Evolutionary conservation across 2,329 filamentous ascomycete species (phyloP), one percentile per base, ranked within the genome.

Genomic region (Atkinsonella hypoxylon): DNA sequence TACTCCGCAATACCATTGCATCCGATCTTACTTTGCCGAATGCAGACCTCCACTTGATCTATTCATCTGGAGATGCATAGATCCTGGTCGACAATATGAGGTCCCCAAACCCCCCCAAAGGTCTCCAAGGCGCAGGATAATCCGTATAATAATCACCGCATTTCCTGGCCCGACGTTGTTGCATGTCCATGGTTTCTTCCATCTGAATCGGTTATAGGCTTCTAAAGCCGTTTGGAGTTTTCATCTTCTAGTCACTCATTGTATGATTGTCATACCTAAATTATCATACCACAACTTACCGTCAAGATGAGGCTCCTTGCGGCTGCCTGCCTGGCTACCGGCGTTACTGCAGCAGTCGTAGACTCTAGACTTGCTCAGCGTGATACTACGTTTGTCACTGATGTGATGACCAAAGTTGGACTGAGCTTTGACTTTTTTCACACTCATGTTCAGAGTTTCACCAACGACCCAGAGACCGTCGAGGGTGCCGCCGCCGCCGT

Each of bases 161-260:
- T 13, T 44, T 39, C 15, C 44, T 30, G 11, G 20, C 8, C 11
- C 30, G 15, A 1, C 8, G 4, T 31, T 11, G 2, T 2, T 39
- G 7, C 13, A 6, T 17, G 2, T 47, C n/a, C 5, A 9, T 11
- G 20, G 12, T 42, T 17, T 34, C 10, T 36, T 30, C 13, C 8
- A 31, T 17, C 8, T n/a, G 44, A 18, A 12, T 10, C 10, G 17
- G 34, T 41, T 2, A 34, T 43, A 32, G 39, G 44, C 44, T 43
- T 17, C 26, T 45, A 31, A 36, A 52, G 44, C 44, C 34, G 17
- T 26, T 38, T 26, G 51, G 31, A 44, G 44, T 43, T 30, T 32
- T 13, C 22, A 49, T 50, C 44, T 50, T 42, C 47, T 45, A 53
- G 47, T 40, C 51, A 45, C 26, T 50, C 51, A 32, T 50, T 50